phyloP scores from a whole-genome alignment of 1,139 yeast species.

The Geotrichum phurueaensis region DNA sequence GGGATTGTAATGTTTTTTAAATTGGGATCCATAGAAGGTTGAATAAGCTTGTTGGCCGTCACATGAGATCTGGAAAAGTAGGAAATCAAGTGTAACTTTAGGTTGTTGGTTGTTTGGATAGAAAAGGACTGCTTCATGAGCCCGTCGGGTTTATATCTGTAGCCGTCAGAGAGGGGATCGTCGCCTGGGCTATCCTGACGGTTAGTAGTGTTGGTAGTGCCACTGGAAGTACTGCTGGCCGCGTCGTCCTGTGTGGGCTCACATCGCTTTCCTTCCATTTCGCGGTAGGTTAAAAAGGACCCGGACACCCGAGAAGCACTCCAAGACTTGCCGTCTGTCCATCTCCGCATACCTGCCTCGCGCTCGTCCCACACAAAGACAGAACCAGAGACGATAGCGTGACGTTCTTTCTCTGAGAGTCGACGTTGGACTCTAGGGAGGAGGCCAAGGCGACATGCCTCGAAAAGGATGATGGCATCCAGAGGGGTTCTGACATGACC shows the following conservation, averaged over 20 bases:
- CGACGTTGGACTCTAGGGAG: conserved; percentile 57
- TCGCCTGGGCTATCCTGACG: neutral
- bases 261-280: conserved; percentile 44
- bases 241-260: conserved; percentile 13
- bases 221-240: neutral
- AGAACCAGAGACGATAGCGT: conserved; percentile 50
- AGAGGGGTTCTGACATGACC: conserved; percentile 53
- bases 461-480: conserved; percentile 62
- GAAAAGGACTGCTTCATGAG: conserved; percentile 58
- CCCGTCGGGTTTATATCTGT: conserved; percentile 44
- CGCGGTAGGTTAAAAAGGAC: conserved; percentile 57
- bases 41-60: conserved; percentile 28
- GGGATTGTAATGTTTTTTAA: conserved; percentile 38
- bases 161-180: conserved; percentile 25
- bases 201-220: neutral
- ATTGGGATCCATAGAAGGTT: conserved; percentile 41
- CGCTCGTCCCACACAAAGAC: conserved; percentile 68
- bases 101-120: conserved; percentile 46
- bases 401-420: conserved; percentile 53
- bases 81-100: conserved; percentile 53
- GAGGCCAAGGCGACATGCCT: conserved; percentile 53
- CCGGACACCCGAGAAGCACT: conserved; percentile 66
- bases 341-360: conserved; percentile 64
- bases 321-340: conserved; percentile 75
- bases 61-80: conserved; percentile 40